These are phyloP conservation scores for Metarhizium robertsii DNA, from an alignment of 2,329 filamentous ascomycete species.

Conservation along the genomic window DNA sequence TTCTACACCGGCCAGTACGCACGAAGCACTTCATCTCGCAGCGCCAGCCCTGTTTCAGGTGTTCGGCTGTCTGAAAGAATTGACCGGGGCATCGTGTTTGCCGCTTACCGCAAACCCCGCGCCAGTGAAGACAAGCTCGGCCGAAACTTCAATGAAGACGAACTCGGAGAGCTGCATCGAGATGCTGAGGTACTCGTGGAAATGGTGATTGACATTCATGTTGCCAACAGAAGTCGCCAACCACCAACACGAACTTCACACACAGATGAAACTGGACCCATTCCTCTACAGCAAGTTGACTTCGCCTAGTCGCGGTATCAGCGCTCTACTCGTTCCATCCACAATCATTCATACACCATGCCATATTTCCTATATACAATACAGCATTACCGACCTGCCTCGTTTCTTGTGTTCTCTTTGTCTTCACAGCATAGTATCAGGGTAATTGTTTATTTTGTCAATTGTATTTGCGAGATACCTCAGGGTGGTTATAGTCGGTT, in stretches of 20 bases:
- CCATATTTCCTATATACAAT: not conserved
- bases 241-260: constrained; percentile 15
- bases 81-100: constrained; percentile 47
- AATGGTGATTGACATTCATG: constrained; percentile 41
- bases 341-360: not conserved
- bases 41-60: constrained; percentile 16
- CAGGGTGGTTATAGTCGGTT: constrained; percentile 12
- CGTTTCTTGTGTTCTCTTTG: not conserved
- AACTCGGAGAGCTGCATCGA: constrained; percentile 35
- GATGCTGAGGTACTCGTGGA: constrained; percentile 45
- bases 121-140: constrained; percentile 25
- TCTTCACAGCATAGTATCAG: not conserved
- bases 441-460: constrained; percentile 6
- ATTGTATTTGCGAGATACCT: constrained; percentile 21
- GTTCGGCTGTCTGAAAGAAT: constrained; percentile 17
- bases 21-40: constrained; percentile 15
- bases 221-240: constrained; percentile 25
- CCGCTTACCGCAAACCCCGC: constrained; percentile 41
- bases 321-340: not conserved
- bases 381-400: constrained; percentile 1
- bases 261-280: constrained; percentile 29
- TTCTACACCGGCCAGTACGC: constrained; percentile 37
- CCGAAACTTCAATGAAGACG: constrained; percentile 24
- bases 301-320: constrained; percentile 1
- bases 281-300: constrained; percentile 19